Evolutionary conservation across 192 early-diverging fungal species (phyloP).

Genomic region (Entomortierella lignicola): DNA sequence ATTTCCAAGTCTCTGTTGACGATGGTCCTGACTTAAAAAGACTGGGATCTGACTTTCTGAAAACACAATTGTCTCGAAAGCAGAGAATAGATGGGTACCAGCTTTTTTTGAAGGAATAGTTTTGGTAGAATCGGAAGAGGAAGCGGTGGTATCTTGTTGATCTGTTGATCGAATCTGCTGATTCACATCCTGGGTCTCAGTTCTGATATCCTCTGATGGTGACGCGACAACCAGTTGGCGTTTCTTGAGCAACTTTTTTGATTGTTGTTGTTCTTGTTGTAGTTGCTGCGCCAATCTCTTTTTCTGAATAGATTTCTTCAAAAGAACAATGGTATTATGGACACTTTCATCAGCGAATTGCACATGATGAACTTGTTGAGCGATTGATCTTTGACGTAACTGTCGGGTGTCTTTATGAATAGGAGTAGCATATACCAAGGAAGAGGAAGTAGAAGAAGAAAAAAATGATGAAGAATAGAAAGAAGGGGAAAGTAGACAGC

Average conservation of each 20-base stretch:
- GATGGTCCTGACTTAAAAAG: slow-evolving; percentile 29
- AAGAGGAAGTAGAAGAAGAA: slow-evolving; percentile 3
- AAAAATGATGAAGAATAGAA: slow-evolving; percentile 3
- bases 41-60: slow-evolving; percentile 41
- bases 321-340: slow-evolving; percentile 14
- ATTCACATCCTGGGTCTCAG: too few species aligned
- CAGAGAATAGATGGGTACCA: slow-evolving; percentile 6
- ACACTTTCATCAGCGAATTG: slow-evolving; percentile 33
- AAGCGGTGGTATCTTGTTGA: too few species aligned
- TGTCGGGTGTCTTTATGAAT: neutral
- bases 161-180: neutral
- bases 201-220: too few species aligned
- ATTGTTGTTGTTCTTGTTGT: neutral
- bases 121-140: neutral
- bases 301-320: slow-evolving; percentile 29
- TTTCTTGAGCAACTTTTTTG: neutral
- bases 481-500: neutral
- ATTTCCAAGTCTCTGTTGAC: neutral
- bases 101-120: neutral
- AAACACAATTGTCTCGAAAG: slow-evolving; percentile 38
- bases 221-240: neutral
- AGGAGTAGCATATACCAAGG: neutral
- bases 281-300: neutral
- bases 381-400: slow-evolving; percentile 13
- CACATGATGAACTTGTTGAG: slow-evolving; percentile 37